Evolutionary conservation across 2,329 filamentous ascomycete species (phyloP).

Genomic region (Ophiostoma angusticollis): DNA sequence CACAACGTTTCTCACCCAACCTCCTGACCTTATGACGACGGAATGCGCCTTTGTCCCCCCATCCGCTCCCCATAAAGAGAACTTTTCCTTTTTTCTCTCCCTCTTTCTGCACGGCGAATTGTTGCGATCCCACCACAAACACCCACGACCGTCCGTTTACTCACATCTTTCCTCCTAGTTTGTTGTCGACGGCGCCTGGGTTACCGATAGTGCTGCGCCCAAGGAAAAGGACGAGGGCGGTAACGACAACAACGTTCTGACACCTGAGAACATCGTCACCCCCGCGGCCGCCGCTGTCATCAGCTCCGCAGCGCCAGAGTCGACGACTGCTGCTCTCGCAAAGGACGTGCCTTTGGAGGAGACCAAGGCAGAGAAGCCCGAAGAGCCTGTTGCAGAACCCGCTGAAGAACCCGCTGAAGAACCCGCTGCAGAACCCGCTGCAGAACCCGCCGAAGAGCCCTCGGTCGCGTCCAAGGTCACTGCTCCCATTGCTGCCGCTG

Average conservation of each 20-base stretch:
- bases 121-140: neutral
- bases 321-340: slow-evolving; percentile 57
- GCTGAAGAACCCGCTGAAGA: neutral
- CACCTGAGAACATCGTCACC: slow-evolving; percentile 53
- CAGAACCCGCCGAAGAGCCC: neutral
- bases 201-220: slow-evolving; percentile 64
- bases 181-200: slow-evolving; percentile 88
- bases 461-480: neutral
- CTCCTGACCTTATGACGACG: too few relatives aligned
- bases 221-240: slow-evolving; percentile 71
- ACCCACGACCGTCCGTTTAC: neutral
- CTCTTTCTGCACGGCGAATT: neutral
- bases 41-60: neutral
- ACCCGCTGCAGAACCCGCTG: neutral
- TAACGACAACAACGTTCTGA: slow-evolving; percentile 88
- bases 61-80: too few relatives aligned
- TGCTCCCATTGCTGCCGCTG: too few relatives aligned
- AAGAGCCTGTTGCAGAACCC: neutral
- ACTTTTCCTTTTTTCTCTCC: neutral
- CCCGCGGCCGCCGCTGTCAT: slow-evolving; percentile 38
- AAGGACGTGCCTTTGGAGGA: slow-evolving; percentile 50
- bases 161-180: slow-evolving; percentile 44
- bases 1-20: too few relatives aligned
- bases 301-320: slow-evolving; percentile 53
- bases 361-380: slow-evolving; percentile 20